Evolutionary conservation across 2,329 filamentous ascomycete species (phyloP).

Genomic region (Paecilomyces niveus): DNA sequence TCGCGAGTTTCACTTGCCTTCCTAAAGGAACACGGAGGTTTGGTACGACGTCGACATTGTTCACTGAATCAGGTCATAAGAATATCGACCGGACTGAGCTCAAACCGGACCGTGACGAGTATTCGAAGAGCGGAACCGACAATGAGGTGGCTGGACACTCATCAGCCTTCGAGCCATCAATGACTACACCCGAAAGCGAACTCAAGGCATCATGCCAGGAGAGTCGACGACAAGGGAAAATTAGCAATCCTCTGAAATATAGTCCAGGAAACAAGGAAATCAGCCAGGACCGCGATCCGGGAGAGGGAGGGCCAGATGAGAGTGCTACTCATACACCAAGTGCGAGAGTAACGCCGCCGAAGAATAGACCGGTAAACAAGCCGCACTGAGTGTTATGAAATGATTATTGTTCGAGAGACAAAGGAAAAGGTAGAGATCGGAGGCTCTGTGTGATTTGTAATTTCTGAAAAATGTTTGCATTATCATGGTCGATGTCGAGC

Average conservation of each 20-base stretch:
- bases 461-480: neutral
- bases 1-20: neutral
- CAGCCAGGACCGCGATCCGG: conserved; percentile 41
- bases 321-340: conserved; percentile 32
- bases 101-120: conserved; percentile 59
- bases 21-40: conserved; percentile 1
- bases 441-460: neutral
- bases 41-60: conserved; percentile 1
- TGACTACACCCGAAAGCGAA: conserved; percentile 60
- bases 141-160: conserved; percentile 51
- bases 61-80: conserved; percentile 3
- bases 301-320: conserved; percentile 38
- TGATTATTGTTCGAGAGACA: neutral
- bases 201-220: conserved; percentile 26
- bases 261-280: conserved; percentile 56
- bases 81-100: conserved; percentile 52
- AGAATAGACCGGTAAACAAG: conserved; percentile 20
- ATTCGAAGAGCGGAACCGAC: conserved; percentile 61
- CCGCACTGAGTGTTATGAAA: neutral
- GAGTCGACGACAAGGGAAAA: conserved; percentile 31
- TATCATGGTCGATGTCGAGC: neutral
- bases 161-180: conserved; percentile 62
- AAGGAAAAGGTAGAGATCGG: neutral
- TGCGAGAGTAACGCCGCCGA: conserved; percentile 28
- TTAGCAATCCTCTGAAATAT: conserved; percentile 49